Conservation (phyloP, 352 stramenopile species). For the Peronospora farinosa region DNA sequence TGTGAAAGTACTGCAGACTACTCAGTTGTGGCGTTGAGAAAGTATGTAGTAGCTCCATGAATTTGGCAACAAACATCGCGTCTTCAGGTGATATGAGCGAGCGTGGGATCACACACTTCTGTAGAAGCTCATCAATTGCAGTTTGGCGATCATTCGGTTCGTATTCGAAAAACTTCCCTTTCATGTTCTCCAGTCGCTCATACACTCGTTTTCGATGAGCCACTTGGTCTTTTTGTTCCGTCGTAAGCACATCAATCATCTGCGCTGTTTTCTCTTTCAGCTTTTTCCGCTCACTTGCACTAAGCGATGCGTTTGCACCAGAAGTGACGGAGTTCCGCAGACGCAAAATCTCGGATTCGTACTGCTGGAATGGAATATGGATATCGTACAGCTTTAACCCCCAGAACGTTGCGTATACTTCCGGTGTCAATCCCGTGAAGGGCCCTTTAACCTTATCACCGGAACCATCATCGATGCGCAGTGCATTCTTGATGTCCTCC, state of each 20-base stretch:
- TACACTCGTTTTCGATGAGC: slow-evolving; percentile 78
- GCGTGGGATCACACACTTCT: slow-evolving; percentile 74
- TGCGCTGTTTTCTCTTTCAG: slow-evolving; percentile 71
- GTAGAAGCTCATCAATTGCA: slow-evolving; percentile 61
- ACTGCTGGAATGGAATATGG: slow-evolving; percentile 77
- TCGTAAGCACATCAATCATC: slow-evolving; percentile 76
- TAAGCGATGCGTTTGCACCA: slow-evolving; percentile 30
- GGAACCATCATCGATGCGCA: slow-evolving; percentile 19
- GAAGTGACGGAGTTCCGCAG: slow-evolving; percentile 54
- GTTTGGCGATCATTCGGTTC: slow-evolving; percentile 36
- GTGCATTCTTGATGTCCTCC: slow-evolving; percentile 46
- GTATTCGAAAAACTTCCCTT: slow-evolving; percentile 56
- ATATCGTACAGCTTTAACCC: slow-evolving; percentile 84
- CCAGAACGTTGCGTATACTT: slow-evolving; percentile 84
- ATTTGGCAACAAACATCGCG: slow-evolving; percentile 78
- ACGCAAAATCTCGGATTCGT: slow-evolving; percentile 76
- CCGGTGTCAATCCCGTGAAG: slow-evolving; percentile 64
- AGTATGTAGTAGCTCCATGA: slow-evolving; percentile 74
- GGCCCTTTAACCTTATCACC: slow-evolving; percentile 30
- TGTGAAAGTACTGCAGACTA: slow-evolving; percentile 79
- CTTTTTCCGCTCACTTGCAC: slow-evolving; percentile 66
- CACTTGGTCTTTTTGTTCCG: slow-evolving; percentile 84
- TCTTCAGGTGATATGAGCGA: slow-evolving; percentile 78
- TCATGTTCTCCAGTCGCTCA: slow-evolving; percentile 68
- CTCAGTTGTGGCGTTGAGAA: slow-evolving; percentile 69